These are phyloP conservation scores for Arxiozyma bovina DNA, from an alignment of 1,139 yeast genomes.

Conservation along the genomic window DNA sequence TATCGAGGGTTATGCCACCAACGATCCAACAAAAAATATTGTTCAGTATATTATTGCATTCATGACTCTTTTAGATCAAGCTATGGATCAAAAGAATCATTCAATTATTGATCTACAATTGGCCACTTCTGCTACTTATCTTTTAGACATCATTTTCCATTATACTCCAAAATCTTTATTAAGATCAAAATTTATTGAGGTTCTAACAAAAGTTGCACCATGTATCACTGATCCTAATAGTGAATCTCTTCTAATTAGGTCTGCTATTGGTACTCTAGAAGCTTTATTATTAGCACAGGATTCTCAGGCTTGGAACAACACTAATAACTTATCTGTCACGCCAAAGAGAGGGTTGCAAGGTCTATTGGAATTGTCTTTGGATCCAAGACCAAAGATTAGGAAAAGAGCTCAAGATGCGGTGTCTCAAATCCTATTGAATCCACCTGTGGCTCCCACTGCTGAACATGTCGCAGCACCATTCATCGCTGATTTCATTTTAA, in stretches of 20 bases:
- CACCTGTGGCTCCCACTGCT: slow-evolving; percentile 76
- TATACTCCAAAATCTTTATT: slow-evolving; percentile 61
- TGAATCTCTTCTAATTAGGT: slow-evolving; percentile 77
- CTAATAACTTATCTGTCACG: slow-evolving; percentile 45
- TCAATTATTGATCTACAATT: slow-evolving; percentile 46
- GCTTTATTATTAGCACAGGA: slow-evolving; percentile 75
- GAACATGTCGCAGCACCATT: slow-evolving; percentile 67
- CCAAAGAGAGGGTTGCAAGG: slow-evolving; percentile 81
- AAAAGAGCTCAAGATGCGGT: slow-evolving; percentile 91
- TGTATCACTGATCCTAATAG: slow-evolving; percentile 60
- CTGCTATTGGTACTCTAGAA: slow-evolving; percentile 82
- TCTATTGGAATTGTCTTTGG: slow-evolving; percentile 68
- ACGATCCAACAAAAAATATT: slow-evolving; percentile 42
- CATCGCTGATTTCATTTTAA: slow-evolving; percentile 62
- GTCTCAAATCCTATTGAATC: slow-evolving; percentile 47
- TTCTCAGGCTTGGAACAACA: slow-evolving; percentile 59
- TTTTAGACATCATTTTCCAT: slow-evolving; percentile 73
- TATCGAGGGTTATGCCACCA: slow-evolving; percentile 49
- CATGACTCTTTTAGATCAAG: slow-evolving; percentile 69
- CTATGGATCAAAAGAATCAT: slow-evolving; percentile 45
- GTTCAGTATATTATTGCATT: slow-evolving; percentile 81
- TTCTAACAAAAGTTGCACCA: slow-evolving; percentile 72
- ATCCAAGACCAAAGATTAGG: slow-evolving; percentile 91
- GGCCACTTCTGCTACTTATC: slow-evolving; percentile 71
- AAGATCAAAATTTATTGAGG: slow-evolving; percentile 64